Base-by-base conservation (phyloP, 768 basidiomycete species). In the Amanita pallidorosea region DNA sequence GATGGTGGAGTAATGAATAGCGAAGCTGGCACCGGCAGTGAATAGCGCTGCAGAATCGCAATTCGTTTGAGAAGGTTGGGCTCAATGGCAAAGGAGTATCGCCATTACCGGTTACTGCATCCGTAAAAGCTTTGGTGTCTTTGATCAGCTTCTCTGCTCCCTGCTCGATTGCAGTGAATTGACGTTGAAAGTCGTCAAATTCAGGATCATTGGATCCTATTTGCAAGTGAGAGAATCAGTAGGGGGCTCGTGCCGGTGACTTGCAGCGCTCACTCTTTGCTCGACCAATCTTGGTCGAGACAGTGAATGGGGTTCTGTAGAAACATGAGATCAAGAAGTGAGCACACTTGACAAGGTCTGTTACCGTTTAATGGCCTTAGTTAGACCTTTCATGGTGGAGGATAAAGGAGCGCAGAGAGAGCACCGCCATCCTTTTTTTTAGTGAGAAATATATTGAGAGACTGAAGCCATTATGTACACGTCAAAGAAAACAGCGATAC, bases 131-230 rank as follows among this genome's bases (percentile, higher is more conserved):
- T 60, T 85, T 89, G 29, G 87, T 83, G 61, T 99, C 94, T 71
- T 98, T 97, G 58, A 93, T 67, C 52, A 98, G 70, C 70, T 92
- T 93, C 63, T 94, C 93, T 0, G 86, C 78, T 22, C 87, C 83
- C 46, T 76, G 67, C 67, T 98, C 92, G 56, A 97, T 71, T 3
- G 75, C 61, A 9, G 75, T 65, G 65, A 96, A 95, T 62, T 88
- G 80, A 40, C 83, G 76, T 55, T 82, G 76, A 57, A 82, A 87
- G 53, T 93, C 90, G 57, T 95, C 89, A 67, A 92, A 95, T 63
- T 94, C 91, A 17, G 87, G 79, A 70, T 94, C 93, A 58, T 65
- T 72, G 4, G 90, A 90, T 67, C 85, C 90, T 79, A 54, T 23
- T 38, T 35, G 12, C 17, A 15, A 22, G 18, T 36, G 7, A 42